Evolutionary conservation across 768 basidiomycete species (phyloP), one percentile per base, ranked within the genome.

Genomic region (Auriscalpium vulgare): DNA sequence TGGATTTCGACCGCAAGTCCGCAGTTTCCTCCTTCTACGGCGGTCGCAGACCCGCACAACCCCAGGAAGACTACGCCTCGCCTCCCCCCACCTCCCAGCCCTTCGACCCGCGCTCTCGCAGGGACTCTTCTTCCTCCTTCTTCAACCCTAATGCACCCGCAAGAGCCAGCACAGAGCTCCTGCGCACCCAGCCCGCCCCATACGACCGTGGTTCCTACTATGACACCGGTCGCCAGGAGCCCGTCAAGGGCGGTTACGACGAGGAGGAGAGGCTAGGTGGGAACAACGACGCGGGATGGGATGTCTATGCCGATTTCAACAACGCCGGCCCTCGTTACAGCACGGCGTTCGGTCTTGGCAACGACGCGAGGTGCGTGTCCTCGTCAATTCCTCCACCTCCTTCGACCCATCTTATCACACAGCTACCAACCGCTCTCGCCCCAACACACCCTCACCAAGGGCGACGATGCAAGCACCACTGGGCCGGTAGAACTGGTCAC

Each of bases 251-350:
- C 9, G 87, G 84, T n/a, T 72, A 77, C 54, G 88, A 90, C 60
- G 89, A 91, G 66, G 82, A 84, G 62, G 79, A 79, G 11, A 59
- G 61, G 8, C 68, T 64, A n/a, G 64, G 65, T 23, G 35, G 49
- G 56, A 52, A 58, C 23, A 56, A 57, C 16, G 74, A 72, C 45
- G 74, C 71, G 14, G 77, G 72, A 1, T 91, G 87, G 83, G 88
- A 93, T 67, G 83, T 93, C 47, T 92, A 83, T 66, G 88, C 91
- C 19, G 91, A 93, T 71, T 93, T 93, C 70, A 93, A 93, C 72
- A 93, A 93, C 62, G 69, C 81, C 6, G 91, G 91, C 2, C 91
- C 89, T 19, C 75, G 79, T 54, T 92, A 92, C 63, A 88, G 85
- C 63, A 71, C 75, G 19, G 77, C 84, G 7, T 84, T 86, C 66